These are phyloP conservation scores for Aspergillus heteromorphus DNA, from an alignment of 495 filamentous ascomycete genomes.

Conservation along the genomic window DNA sequence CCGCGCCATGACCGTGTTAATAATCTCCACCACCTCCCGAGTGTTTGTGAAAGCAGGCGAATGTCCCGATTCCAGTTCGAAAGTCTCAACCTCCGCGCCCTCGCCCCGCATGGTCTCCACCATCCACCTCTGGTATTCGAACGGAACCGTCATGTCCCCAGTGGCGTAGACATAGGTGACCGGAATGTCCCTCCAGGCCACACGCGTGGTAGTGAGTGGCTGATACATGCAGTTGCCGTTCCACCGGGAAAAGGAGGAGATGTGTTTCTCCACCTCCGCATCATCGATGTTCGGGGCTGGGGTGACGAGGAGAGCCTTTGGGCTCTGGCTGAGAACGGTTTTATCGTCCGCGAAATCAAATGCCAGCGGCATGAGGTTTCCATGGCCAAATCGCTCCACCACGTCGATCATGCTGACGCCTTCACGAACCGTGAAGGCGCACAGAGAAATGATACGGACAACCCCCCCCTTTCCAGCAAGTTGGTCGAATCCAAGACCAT, in stretches of 20 bases:
- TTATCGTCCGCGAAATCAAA: slow-evolving; percentile 5
- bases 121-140: slow-evolving; percentile 4
- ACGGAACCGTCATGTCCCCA: slow-evolving; percentile 7
- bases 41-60: slow-evolving; percentile 5
- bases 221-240: slow-evolving; percentile 5
- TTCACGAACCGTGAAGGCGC: not conserved
- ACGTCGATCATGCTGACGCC: slow-evolving; percentile 3
- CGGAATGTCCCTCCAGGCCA: slow-evolving; percentile 6
- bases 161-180: not conserved
- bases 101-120: not conserved
- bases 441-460: not conserved
- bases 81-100: not conserved
- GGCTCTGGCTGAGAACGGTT: slow-evolving; percentile 1
- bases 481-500: not conserved
- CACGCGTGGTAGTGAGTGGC: not conserved
- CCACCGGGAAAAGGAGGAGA: not conserved
- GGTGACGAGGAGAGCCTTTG: not conserved
- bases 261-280: slow-evolving; percentile 2
- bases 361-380: not conserved
- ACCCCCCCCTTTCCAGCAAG: not conserved
- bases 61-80: slow-evolving; percentile 9
- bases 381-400: not conserved
- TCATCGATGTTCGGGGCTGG: not conserved
- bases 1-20: not conserved
- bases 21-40: slow-evolving; percentile 5